Evolutionary conservation across 2,329 filamentous ascomycete species (phyloP), one percentile per base, ranked within the genome.

Genomic region (Ophiostoma ulmi): DNA sequence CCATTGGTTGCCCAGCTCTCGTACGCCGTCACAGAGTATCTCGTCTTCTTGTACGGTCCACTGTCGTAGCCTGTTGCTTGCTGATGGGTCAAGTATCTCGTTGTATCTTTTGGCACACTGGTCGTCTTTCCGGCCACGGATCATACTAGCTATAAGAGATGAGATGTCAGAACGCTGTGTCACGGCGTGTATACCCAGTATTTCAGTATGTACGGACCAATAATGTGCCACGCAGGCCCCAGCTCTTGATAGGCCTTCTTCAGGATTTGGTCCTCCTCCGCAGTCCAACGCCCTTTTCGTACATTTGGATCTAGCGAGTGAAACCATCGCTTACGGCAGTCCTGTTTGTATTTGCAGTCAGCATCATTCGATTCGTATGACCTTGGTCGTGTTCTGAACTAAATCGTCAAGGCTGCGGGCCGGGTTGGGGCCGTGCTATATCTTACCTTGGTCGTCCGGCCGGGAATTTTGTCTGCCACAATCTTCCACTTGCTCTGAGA

Each of bases 291-390:
- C 0, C 70, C 70, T 26, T 71, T 71, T 14, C 61, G 58, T 1
- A 71, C 58, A 11, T 63, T 67, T 1, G 70, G 70, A n/a, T 71
- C 70, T 2, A 71, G 67, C 11, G 70, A 71, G 26, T 71, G 70
- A 39, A 71, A 71, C 70, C 70, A 71, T 1, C 70, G 70, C 58
- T 71, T 71, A 14, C 70, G 70, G 26, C 70, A 71, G 67, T 71
- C 70, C 70, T 71, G 44, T 2, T 14, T 41, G 3, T 31, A 38
- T 3, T n/a, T 20, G 36, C 8, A 13, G 39, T 67, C 39, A 48
- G 41, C 14, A 52, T 35, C 7, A 17, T 10, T 17, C 4, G 10
- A 63, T 36, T 20, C 17, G 5, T 1, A 20, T 20, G 11, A 11
- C 44, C 17, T 48, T 20, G 17, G 17, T 11, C 14, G 17, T 48